phyloP scores from a whole-genome alignment of 2,329 filamentous ascomycete genomes.

The Colletotrichum tanaceti region DNA sequence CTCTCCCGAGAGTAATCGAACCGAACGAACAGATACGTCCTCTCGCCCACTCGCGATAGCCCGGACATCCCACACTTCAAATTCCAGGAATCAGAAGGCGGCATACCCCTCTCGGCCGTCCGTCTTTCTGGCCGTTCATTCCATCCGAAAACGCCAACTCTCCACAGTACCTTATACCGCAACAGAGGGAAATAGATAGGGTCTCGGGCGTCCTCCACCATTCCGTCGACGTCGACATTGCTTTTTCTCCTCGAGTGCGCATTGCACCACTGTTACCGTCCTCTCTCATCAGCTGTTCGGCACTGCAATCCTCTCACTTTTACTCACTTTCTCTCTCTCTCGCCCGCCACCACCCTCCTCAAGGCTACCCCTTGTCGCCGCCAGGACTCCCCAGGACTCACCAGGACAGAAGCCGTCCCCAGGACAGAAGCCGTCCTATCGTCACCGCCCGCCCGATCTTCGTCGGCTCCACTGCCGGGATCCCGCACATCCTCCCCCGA shows the following conservation, averaged over 20 bases:
- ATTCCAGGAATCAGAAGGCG: slow-evolving; percentile 7
- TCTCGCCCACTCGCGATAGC: slow-evolving; percentile 12
- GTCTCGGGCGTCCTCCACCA: not conserved
- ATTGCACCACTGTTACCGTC: slow-evolving; percentile 10
- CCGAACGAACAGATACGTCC: slow-evolving; percentile 10
- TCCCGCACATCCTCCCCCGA: slow-evolving; percentile 36
- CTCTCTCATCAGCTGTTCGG: slow-evolving; percentile 28
- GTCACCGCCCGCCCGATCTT: slow-evolving; percentile 40
- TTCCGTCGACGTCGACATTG: slow-evolving; percentile 9
- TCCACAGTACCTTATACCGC: not conserved
- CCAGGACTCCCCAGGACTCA: no score
- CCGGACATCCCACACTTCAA: slow-evolving; percentile 22
- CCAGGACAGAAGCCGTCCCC: slow-evolving; percentile 27
- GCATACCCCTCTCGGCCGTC: not conserved
- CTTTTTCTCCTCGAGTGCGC: slow-evolving; percentile 33
- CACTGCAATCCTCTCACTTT: slow-evolving; percentile 17
- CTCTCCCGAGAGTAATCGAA: slow-evolving; percentile 13
- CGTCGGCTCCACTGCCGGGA: slow-evolving; percentile 36
- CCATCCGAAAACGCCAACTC: slow-evolving; percentile 3
- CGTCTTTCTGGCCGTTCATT: slow-evolving; percentile 9
- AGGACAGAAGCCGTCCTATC: slow-evolving; percentile 33
- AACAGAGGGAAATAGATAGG: slow-evolving; percentile 1
- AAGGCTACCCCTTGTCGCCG: slow-evolving; percentile 33
- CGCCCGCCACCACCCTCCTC: slow-evolving; percentile 6
- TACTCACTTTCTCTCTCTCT: no score